A percentile compares a stretch with the other conserved stretches of the same genome.
Evolutionary conservation across 2,329 filamentous ascomycete genomes (phyloP).

Genomic region (Fusarium fujikuroi): DNA sequence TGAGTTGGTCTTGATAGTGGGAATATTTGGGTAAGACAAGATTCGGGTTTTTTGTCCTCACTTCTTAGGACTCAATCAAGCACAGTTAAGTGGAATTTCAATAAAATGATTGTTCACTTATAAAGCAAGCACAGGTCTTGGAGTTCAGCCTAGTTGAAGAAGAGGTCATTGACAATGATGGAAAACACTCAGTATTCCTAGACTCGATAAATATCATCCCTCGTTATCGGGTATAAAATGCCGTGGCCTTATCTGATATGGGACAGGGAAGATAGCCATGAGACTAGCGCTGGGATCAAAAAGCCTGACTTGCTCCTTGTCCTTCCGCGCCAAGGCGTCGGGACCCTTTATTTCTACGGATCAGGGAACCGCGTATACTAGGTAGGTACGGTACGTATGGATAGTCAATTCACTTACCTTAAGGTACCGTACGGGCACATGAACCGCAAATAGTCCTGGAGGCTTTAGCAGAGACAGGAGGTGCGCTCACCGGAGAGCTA

Average conservation of each 20-base stretch:
- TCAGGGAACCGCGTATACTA: slow-evolving; percentile 1
- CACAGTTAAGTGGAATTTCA: neutral
- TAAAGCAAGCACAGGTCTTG: neutral
- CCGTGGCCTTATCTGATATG: slow-evolving; percentile 18
- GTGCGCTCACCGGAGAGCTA: neutral
- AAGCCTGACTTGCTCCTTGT: slow-evolving; percentile 32
- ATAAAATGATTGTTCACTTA: neutral
- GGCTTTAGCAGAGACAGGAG: neutral
- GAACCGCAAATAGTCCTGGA: neutral
- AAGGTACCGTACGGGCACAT: neutral
- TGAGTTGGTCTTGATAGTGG: slow-evolving; percentile 29
- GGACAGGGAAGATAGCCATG: slow-evolving; percentile 17
- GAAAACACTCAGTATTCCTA: slow-evolving; percentile 2
- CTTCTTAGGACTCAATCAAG: neutral
- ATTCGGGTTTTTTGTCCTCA: neutral
- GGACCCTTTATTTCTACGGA: slow-evolving; percentile 5
- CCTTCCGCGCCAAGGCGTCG: slow-evolving; percentile 16
- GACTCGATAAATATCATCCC: neutral
- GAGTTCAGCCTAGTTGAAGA: neutral
- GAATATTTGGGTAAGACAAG: slow-evolving; percentile 9
- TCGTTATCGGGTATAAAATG: slow-evolving; percentile 23
- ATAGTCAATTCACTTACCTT: neutral
- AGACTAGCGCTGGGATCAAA: slow-evolving; percentile 1
- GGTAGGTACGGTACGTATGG: neutral
- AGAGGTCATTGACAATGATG: neutral